Percentiles rank a stretch among this genome's conserved stretches.
These are phyloP conservation scores for Ophiostoma himal-ulmi DNA, from an alignment of 2,329 filamentous ascomycete genomes.

Conservation along the genomic window DNA sequence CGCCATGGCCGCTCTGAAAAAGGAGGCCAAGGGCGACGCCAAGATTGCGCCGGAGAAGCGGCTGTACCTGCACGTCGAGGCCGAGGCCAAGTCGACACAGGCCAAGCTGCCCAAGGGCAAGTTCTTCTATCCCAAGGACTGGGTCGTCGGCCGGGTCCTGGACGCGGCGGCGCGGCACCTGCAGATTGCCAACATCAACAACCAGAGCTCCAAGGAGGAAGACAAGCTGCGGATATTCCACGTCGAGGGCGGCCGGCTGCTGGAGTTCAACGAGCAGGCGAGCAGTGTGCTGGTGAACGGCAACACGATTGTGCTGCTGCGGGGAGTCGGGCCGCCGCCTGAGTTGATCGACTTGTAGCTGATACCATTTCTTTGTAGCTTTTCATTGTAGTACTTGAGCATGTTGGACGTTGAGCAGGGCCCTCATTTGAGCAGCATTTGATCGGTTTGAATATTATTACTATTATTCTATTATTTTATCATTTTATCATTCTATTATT, in stretches of 20 bases:
- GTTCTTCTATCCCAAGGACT: conserved; percentile 76
- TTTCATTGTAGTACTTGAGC: neutral
- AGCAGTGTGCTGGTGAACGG: conserved; percentile 68
- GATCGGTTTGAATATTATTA: neutral
- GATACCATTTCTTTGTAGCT: neutral
- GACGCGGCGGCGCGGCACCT: conserved; percentile 71
- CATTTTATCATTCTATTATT: no score
- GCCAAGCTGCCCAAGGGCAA: conserved; percentile 76
- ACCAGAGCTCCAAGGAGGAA: conserved; percentile 67
- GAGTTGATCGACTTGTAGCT: conserved; percentile 58
- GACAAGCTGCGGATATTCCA: conserved; percentile 84
- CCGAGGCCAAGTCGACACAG: conserved; percentile 76
- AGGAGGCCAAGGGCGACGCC: conserved; percentile 81
- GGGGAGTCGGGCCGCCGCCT: conserved; percentile 76
- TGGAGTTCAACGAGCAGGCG: conserved; percentile 85
- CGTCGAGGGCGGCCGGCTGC: conserved; percentile 77
- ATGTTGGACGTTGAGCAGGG: neutral
- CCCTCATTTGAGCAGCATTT: neutral
- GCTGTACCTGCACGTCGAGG: conserved; percentile 87
- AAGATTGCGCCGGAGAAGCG: conserved; percentile 75
- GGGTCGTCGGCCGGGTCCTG: conserved; percentile 79
- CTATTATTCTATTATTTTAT: no score
- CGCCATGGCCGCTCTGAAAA: conserved; percentile 74
- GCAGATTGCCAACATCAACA: conserved; percentile 80
- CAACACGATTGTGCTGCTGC: conserved; percentile 81